Evolutionary conservation across 164 flowering plant species (phyloP).

Genomic region (Piper betle): DNA sequence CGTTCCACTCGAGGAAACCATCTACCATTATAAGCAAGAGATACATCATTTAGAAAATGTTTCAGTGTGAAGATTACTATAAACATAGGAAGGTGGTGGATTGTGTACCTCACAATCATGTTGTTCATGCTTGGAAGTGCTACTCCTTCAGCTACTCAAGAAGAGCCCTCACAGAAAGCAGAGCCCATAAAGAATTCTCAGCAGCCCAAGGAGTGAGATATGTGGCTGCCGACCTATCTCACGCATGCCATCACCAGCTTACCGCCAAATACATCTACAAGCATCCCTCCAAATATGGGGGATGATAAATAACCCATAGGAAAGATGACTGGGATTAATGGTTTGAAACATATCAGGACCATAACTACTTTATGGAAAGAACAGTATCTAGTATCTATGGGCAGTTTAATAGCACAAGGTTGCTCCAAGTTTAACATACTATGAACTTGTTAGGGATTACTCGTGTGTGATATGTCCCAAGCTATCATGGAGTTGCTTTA

Average conservation of each 20-base stretch:
- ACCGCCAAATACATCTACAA: constrained; percentile 88
- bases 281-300: constrained; percentile 88
- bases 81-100: neutral
- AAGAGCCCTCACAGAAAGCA: constrained; percentile 53
- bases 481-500: too few relatives aligned
- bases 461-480: too few relatives aligned
- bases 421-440: neutral
- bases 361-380: neutral
- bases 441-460: too few relatives aligned
- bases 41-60: too few relatives aligned
- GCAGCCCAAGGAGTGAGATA: constrained; percentile 97
- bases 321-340: constrained; percentile 79
- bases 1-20: constrained; percentile 95
- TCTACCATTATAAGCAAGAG: constrained; percentile 40
- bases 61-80: neutral
- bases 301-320: constrained; percentile 89
- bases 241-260: constrained; percentile 89
- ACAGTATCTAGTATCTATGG: neutral
- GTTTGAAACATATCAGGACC: constrained; percentile 13
- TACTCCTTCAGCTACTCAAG: constrained; percentile 97
- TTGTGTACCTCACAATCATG: constrained; percentile 71
- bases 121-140: constrained; percentile 99
- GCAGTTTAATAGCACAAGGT: neutral
- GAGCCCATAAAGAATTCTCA: constrained; percentile 57
- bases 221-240: constrained; percentile 89